Evolutionary conservation across 306 rosid genomes (phyloP).

Genomic region (Cucumis cinereus): DNA sequence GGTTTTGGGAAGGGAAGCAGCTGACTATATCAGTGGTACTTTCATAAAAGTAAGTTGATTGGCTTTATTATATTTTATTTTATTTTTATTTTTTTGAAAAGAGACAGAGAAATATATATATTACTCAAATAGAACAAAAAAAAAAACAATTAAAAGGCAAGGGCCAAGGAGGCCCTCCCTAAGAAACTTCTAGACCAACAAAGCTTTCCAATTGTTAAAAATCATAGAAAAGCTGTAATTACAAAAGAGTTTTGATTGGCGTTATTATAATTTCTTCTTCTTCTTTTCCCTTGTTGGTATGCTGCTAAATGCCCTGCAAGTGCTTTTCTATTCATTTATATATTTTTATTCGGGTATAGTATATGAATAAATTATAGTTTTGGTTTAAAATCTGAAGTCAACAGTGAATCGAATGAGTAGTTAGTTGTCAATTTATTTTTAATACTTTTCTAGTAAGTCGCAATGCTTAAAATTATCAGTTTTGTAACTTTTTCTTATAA

Average conservation of each 20-base stretch:
- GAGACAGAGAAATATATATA: too few relatives aligned
- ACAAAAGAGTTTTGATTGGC: too few relatives aligned
- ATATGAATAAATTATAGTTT: neutral
- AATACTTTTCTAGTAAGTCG: neutral
- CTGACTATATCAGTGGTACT: slow-evolving; percentile 75
- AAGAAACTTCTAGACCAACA: too few relatives aligned
- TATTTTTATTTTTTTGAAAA: too few relatives aligned
- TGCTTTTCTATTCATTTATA: neutral
- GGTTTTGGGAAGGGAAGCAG: slow-evolving; percentile 90
- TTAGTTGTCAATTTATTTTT: neutral
- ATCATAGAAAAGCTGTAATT: too few relatives aligned
- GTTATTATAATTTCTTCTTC: neutral
- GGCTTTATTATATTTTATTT: neutral
- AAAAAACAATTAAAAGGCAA: too few relatives aligned
- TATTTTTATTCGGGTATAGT: neutral
- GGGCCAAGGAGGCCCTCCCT: too few relatives aligned
- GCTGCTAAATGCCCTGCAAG: neutral
- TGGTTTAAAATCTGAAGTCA: neutral
- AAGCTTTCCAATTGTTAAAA: too few relatives aligned
- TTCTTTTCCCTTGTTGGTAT: neutral
- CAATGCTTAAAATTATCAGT: neutral
- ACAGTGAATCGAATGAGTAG: neutral
- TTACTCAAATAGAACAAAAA: too few relatives aligned
- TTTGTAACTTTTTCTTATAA: neutral
- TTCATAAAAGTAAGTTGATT: slow-evolving; percentile 47